These are phyloP conservation scores for Thozetella sp. DNA, from an alignment of 495 filamentous ascomycete species.

Conservation along the genomic window DNA sequence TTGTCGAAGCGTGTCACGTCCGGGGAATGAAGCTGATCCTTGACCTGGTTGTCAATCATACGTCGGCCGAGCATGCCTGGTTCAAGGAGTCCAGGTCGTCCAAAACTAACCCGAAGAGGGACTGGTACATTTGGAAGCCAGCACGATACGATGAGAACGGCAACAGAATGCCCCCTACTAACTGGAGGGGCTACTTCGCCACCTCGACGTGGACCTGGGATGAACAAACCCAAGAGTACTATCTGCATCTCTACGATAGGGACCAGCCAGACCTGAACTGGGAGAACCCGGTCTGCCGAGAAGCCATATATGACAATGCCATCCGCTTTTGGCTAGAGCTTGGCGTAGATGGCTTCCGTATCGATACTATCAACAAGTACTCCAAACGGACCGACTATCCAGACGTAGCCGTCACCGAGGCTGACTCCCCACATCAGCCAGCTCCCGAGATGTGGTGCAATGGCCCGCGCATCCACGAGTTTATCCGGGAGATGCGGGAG, in stretches of 20 bases:
- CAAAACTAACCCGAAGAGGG: conserved; percentile 56
- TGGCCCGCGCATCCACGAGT: conserved; percentile 65
- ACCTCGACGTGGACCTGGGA: conserved; percentile 66
- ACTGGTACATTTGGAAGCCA: conserved; percentile 72
- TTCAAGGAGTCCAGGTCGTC: conserved; percentile 64
- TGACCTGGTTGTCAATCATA: conserved; percentile 76
- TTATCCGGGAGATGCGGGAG: conserved; percentile 53
- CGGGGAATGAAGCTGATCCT: conserved; percentile 68
- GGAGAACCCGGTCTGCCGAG: conserved; percentile 60
- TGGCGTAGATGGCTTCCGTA: conserved; percentile 66
- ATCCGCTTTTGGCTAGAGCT: conserved; percentile 70
- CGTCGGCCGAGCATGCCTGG: conserved; percentile 69
- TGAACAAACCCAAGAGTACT: conserved; percentile 62
- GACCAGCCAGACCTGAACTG: conserved; percentile 73
- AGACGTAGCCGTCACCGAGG: conserved; percentile 56
- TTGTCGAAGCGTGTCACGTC: conserved; percentile 57
- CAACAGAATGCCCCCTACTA: conserved; percentile 63
- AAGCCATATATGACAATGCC: conserved; percentile 58
- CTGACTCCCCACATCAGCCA: conserved; percentile 26
- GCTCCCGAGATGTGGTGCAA: conserved; percentile 57
- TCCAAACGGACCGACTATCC: conserved; percentile 60
- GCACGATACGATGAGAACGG: conserved; percentile 54
- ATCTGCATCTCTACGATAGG: conserved; percentile 63
- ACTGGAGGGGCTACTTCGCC: conserved; percentile 56
- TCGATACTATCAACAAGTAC: conserved; percentile 69